Base-by-base conservation (phyloP, 2,329 filamentous ascomycete species). In the Fusarium miscanthi region DNA sequence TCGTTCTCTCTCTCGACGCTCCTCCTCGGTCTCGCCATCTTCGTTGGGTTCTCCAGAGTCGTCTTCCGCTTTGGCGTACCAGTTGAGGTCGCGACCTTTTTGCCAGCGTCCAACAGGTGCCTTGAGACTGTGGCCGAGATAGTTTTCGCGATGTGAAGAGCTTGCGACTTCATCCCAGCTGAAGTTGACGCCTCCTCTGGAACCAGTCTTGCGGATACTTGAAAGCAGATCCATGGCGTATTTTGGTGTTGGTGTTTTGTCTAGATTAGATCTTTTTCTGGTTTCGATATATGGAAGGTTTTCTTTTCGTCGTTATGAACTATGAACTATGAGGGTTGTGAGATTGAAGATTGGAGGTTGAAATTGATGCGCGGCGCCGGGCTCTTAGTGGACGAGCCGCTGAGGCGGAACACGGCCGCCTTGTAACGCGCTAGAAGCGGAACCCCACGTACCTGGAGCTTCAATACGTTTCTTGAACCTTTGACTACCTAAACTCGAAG, bases 61-160 rank as follows among this genome's bases (percentile, higher is more conserved):
- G 62, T 61, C 63, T 35, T 81, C 87, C n/a, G 83, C 80, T 76
- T 90, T 91, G 46, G 89, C 87, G 75, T 92, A 92, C 90, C 90
- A 92, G 64, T 84, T 86, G 13, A 92, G 83, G 61, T 90, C 88
- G 66, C 90, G 91, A 12, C 92, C 91, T 79, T 95, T 91, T 78
- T 96, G 93, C 95, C 95, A 98, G 74, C 95, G 92, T 12, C 95
- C 95, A 7, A 97, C 94, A 1, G 95, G 94, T 1, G 95, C 95
- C 86, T 95, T 97, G 65, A 98, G 84, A 66, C 93, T 96, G 84
- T 98, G 95, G 58, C 95, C 95, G 12, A 98, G 92, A 81, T 90
- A 92, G 78, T 91, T 97, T 82, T 99, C 95, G 81, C 96, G 94
- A 79, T 97, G 95, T 27, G 88, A 85, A 54, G 94, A 97, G 73